Evolutionary conservation across 176 grass and related monocot species (phyloP), one percentile per base, ranked within the genome.

Genomic region (Cymbopogon citratus): DNA sequence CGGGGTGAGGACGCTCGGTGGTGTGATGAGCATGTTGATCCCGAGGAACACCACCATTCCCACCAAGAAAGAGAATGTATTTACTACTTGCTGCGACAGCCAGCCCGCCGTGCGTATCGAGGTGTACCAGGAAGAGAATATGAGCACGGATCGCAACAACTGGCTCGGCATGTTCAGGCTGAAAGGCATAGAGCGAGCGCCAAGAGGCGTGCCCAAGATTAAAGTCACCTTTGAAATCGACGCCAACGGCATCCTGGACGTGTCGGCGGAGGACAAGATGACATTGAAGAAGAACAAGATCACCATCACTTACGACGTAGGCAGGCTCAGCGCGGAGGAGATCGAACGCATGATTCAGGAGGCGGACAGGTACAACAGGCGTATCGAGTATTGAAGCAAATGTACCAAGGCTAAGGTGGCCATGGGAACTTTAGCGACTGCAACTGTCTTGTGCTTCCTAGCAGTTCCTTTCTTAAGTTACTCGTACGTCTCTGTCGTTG

Each of bases 121-220:
- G 43, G 87, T 93, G 38, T 93, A 83, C 54, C 72, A 93, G 71
- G 91, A 85, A 7, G 91, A 90, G 62, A 85, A 81, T 59, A 11
- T 73, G 0, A 73, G 44, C 66, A 65, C 73, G 0, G 63, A 67
- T 59, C 60, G 76, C n/a, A 92, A 89, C 74, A 85, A 88, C 21
- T 15, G 83, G n/a, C 79, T 89, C 0, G 90, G 86, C 24, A 59
- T 73, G 76, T 93, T 90, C 10, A 6, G 6, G 38, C 77, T 93
- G 19, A n/a, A 24, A 3, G 87, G 81, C 23, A 76, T 93, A 15
- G 19, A 19, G 7, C 82, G 61, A 0, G 81, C 91, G 19, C 87
- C 87, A 0, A 57, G 31, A 3, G 45, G 91, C 0, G 87, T 93
- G 4, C 77, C 91, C 0, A 21, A 12, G 27, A 35, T 93, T 27